Percentiles rank a stretch among this genome's conserved stretches.
Conservation (phyloP, 2,329 filamentous ascomycete species). For the Tolypocladium pustulatum region DNA sequence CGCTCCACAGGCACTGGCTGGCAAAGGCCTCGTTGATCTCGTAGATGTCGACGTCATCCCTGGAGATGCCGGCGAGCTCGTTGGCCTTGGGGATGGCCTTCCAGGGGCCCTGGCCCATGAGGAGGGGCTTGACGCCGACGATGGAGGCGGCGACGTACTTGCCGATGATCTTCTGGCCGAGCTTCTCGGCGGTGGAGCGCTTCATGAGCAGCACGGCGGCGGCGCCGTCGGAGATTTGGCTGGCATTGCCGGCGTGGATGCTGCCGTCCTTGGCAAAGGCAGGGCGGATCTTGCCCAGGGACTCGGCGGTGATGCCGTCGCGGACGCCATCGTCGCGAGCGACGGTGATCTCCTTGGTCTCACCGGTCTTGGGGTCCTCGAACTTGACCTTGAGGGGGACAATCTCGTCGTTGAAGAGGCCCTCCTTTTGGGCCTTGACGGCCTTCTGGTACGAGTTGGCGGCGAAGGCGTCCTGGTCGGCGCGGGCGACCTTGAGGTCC, state of each 20-base stretch:
- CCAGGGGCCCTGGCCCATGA: conserved; percentile 95
- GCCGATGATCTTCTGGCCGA: conserved; percentile 81
- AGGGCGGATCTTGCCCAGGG: conserved; percentile 79
- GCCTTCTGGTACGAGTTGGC: conserved; percentile 91
- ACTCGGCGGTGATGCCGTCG: conserved; percentile 75
- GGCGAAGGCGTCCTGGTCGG: conserved; percentile 82
- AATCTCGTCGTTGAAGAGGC: conserved; percentile 92
- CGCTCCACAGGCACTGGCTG: conserved; percentile 87
- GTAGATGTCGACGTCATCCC: conserved; percentile 89
- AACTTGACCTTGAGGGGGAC: conserved; percentile 75
- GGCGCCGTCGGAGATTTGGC: conserved; percentile 90
- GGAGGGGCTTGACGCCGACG: conserved; percentile 80
- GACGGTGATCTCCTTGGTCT: conserved; percentile 75
- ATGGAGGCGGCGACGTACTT: conserved; percentile 83
- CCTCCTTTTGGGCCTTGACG: conserved; percentile 68
- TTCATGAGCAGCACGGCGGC: conserved; percentile 94
- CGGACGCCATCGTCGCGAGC: conserved; percentile 80
- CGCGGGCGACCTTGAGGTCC: conserved; percentile 62
- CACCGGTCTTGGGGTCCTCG: conserved; percentile 82
- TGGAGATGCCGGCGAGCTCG: conserved; percentile 73
- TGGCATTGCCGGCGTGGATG: conserved; percentile 95
- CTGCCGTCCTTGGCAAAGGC: conserved; percentile 85
- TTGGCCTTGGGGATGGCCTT: conserved; percentile 91
- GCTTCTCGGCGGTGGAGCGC: conserved; percentile 76
- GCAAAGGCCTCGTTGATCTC: conserved; percentile 99